These are phyloP conservation scores for Didymella pinodella DNA, from an alignment of 2,329 filamentous ascomycete genomes.

Conservation along the genomic window DNA sequence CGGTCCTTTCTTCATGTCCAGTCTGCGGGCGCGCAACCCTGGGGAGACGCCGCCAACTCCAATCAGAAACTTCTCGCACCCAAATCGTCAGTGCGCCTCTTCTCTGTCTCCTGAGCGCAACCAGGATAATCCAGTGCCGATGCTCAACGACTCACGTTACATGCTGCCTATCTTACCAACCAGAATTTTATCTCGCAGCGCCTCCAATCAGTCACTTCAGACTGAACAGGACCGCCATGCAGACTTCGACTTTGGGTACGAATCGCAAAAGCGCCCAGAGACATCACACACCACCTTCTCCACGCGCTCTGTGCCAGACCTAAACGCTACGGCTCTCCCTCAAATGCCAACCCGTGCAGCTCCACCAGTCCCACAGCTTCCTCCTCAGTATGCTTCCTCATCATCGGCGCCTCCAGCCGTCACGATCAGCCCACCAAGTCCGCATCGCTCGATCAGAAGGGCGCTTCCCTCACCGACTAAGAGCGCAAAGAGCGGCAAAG, in stretches of 20 bases:
- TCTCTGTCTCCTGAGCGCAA: neutral
- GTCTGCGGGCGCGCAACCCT: neutral
- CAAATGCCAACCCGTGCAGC: neutral
- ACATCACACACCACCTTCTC: slow-evolving; percentile 3
- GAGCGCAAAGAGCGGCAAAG: neutral
- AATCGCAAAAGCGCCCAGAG: neutral
- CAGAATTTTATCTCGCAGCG: neutral
- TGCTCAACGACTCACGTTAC: slow-evolving; percentile 2
- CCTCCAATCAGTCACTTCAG: slow-evolving; percentile 4
- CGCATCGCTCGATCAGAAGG: neutral
- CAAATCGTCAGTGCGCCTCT: neutral
- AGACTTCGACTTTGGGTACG: slow-evolving; percentile 3
- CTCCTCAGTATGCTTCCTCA: neutral
- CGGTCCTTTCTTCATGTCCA: neutral
- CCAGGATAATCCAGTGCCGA: slow-evolving; percentile 2
- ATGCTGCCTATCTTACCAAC: slow-evolving; percentile 2
- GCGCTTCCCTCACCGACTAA: neutral
- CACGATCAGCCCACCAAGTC: neutral
- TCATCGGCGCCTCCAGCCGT: neutral
- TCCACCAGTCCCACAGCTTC: neutral
- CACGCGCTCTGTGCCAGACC: slow-evolving; percentile 1
- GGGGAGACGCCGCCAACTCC: neutral
- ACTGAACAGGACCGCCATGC: neutral
- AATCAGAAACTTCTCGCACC: slow-evolving; percentile 5
- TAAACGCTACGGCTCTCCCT: slow-evolving; percentile 9